Evolutionary conservation across 2,329 filamentous ascomycete species (phyloP).

Genomic region (Claviceps purpurea): DNA sequence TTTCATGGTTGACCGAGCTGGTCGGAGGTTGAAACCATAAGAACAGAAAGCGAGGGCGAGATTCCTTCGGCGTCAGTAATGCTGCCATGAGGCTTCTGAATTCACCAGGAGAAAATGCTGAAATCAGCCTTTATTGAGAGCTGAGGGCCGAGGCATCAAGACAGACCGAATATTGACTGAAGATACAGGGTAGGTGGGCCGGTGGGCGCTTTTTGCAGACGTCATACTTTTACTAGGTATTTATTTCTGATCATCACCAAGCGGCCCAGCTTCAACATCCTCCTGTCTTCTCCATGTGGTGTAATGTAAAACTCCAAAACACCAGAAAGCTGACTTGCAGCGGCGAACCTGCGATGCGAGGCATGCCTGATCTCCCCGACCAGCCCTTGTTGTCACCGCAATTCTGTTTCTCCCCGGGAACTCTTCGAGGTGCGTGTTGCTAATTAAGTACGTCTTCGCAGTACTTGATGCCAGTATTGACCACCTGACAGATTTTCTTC

Average conservation of each 20-base stretch:
- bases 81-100: too few relatives aligned
- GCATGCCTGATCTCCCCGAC: slow-evolving; percentile 31
- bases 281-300: neutral
- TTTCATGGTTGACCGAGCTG: too few relatives aligned
- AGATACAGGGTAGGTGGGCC: too few relatives aligned
- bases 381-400: slow-evolving; percentile 51
- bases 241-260: neutral
- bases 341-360: neutral
- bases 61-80: too few relatives aligned
- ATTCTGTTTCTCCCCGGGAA: slow-evolving; percentile 62
- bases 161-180: too few relatives aligned
- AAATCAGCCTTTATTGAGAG: too few relatives aligned
- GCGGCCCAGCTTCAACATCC: neutral
- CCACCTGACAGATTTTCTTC: slow-evolving; percentile 61
- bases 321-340: neutral
- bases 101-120: too few relatives aligned
- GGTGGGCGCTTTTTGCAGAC: neutral
- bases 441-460: neutral
- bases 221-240: neutral
- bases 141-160: too few relatives aligned
- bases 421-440: slow-evolving; percentile 46
- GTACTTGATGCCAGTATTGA: slow-evolving; percentile 1
- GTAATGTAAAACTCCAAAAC: too few relatives aligned
- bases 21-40: too few relatives aligned
- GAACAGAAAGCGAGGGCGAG: too few relatives aligned